Evolutionary conservation across 1,284 basidiomycete species (phyloP).

Genomic region (Phylloboletellus chloephorus): DNA sequence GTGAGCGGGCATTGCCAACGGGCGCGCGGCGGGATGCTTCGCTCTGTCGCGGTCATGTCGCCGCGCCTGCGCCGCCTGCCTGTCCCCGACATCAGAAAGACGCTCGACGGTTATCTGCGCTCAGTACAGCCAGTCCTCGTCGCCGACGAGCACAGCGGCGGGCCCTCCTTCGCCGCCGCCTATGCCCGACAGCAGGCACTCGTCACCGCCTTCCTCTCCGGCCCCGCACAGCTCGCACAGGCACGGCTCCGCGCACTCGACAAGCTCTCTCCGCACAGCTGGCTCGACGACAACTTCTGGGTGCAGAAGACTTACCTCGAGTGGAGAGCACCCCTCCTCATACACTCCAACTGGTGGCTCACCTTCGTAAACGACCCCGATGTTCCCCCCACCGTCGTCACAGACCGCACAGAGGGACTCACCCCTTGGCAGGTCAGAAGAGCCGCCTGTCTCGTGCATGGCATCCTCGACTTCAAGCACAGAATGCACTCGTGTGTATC

Average conservation of each 20-base stretch:
- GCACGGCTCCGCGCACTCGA: slow-evolving; percentile 80
- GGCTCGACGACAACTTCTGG: slow-evolving; percentile 97
- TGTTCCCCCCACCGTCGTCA: slow-evolving; percentile 45
- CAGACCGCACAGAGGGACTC: slow-evolving; percentile 42
- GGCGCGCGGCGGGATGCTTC: slow-evolving; percentile 14
- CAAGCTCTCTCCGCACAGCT: slow-evolving; percentile 81
- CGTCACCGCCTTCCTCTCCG: slow-evolving; percentile 22
- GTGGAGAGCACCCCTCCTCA: slow-evolving; percentile 79
- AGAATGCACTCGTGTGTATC: slow-evolving; percentile 54
- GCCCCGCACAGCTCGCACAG: slow-evolving; percentile 41
- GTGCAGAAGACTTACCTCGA: slow-evolving; percentile 85
- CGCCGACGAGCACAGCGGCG: slow-evolving; percentile 64
- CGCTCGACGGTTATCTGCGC: slow-evolving; percentile 75
- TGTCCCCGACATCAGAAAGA: slow-evolving; percentile 74
- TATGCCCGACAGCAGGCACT: slow-evolving; percentile 22
- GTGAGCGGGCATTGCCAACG: slow-evolving; percentile 20
- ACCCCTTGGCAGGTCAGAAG: slow-evolving; percentile 83
- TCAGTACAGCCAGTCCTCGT: slow-evolving; percentile 78
- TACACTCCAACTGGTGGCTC: slow-evolving; percentile 99
- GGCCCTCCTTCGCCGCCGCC: slow-evolving; percentile 44
- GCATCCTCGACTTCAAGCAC: slow-evolving; percentile 77
- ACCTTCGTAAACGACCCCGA: slow-evolving; percentile 66
- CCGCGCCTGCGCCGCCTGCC: slow-evolving; percentile 61
- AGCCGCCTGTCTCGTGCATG: slow-evolving; percentile 78
- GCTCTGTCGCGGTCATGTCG: slow-evolving; percentile 13